These are phyloP conservation scores for Daucus carota DNA, from an alignment of 129 eudicot genomes.

Conservation along the genomic window DH1_v3.0 NC_030381.2:31187501-31188000, in stretches of 20 bases:
- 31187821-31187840: constrained; percentile 74
- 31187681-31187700: constrained; percentile 88
- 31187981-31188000: neutral
- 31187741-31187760: constrained; percentile 71
- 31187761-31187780: constrained; percentile 75
- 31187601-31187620: constrained; percentile 71
- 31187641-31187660: constrained; percentile 77
- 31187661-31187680: constrained; percentile 87
- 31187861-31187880: constrained; percentile 80
- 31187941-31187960: neutral
- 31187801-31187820: constrained; percentile 85
- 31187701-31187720: constrained; percentile 77
- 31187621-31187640: constrained; percentile 75
- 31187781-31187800: constrained; percentile 92
- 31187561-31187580: constrained; percentile 75
- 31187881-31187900: constrained; percentile 77
- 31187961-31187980: neutral
- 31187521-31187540: constrained; percentile 78
- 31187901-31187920: constrained; percentile 31
- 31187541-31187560: constrained; percentile 76
- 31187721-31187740: constrained; percentile 86
- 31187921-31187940: neutral
- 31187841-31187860: constrained; percentile 68
- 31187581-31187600: constrained; percentile 90
- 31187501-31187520: constrained; percentile 51